Evolutionary conservation across 176 grass and related monocot genomes (phyloP).

Genomic region (Triticum dicoccoides): DNA sequence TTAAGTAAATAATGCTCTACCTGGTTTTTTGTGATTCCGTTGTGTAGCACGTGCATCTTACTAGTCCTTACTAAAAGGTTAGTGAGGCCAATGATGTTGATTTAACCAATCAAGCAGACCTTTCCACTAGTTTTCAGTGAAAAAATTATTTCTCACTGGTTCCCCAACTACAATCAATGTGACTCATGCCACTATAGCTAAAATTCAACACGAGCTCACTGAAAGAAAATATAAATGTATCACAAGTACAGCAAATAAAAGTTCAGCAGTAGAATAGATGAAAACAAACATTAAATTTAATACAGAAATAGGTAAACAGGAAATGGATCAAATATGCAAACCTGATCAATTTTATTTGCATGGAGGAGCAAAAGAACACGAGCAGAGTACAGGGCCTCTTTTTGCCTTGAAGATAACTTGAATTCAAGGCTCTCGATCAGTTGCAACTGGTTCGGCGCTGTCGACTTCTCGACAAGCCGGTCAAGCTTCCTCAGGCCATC

Average conservation of each 20-base stretch:
- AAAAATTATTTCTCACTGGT: background rate
- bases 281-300: background rate
- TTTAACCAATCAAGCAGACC: background rate
- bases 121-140: background rate
- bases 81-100: background rate
- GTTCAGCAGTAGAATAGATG: background rate
- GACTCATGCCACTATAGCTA: background rate
- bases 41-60: no score
- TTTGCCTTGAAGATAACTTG: slow-evolving; percentile 65
- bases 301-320: background rate
- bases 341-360: slow-evolving; percentile 81
- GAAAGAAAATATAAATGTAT: background rate
- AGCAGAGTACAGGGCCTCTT: slow-evolving; percentile 76
- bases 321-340: slow-evolving; percentile 19
- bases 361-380: slow-evolving; percentile 83
- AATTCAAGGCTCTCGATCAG: slow-evolving; percentile 71
- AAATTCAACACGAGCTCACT: background rate
- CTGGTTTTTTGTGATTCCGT: no score
- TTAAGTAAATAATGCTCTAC: no score
- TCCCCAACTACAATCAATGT: background rate
- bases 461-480: slow-evolving; percentile 62
- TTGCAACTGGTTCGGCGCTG: slow-evolving; percentile 55
- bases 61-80: background rate
- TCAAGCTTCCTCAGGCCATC: slow-evolving; percentile 82
- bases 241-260: background rate